Evolutionary conservation across 2,329 filamentous ascomycete genomes (phyloP), one percentile per base, ranked within the genome.

Genomic region (Fusarium temperatum): DNA sequence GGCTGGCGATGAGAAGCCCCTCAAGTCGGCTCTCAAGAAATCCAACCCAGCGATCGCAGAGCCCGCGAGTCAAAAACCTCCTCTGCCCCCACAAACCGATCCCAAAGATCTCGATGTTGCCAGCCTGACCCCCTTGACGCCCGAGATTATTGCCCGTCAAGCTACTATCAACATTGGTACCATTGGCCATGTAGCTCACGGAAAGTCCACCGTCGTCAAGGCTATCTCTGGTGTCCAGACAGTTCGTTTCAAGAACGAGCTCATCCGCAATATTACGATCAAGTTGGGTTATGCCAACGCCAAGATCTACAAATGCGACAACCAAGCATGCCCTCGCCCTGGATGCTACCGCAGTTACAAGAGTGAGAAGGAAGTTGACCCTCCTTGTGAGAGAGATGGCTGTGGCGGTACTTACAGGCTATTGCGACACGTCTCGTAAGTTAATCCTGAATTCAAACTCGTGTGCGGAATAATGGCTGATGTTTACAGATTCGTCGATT

Each of bases 271-370:
- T 85, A 99, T 99, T 81, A 99, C 96, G 80, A 99, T 99, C 89
- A 99, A 99, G 91, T 90, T 99, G 80, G 96, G 96, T 83, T 99
- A 99, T 84, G 96, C 96, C 83, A 99, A 99, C 84, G 96, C 96
- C 80, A 98, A 99, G 87, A 95, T 99, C 84, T 99, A 98, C 92
- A 94, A 98, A 89, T 99, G 96, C 85, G 94, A 98, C 85, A 98
- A 94, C 85, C 83, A 87, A 61, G 92, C 93, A 77, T 99, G 96
- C 87, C 96, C 96, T 68, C 90, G 96, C 79, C 96, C 96, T 74
- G 95, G 93, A 78, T 98, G 96, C 89, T 99, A 95, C 87, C 91
- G 93, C 84, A 98, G 94, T 85, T 99, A 94, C 88, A 98, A 97
- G 91, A 98, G 95, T 84, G 96, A 98, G 85, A 98, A 99, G 89